phyloP scores from a whole-genome alignment of 1,284 basidiomycete genomes.

The Irpex lacteus region DNA sequence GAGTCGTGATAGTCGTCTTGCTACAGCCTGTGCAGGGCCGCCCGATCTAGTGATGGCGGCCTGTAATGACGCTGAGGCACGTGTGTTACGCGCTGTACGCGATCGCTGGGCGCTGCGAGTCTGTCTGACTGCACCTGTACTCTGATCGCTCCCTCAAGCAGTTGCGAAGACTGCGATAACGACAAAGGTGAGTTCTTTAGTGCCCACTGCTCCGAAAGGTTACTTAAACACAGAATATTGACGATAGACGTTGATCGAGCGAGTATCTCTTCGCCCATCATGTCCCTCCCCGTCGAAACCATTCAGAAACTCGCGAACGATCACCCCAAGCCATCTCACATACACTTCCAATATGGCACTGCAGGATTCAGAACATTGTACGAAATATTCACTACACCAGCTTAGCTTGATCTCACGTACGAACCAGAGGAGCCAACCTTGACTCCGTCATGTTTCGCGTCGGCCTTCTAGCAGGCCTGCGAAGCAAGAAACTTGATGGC shows the following conservation, averaged over 20 bases:
- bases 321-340: constrained; percentile 61
- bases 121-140: not conserved
- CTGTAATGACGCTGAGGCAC: not conserved
- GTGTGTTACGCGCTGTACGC: too few species aligned
- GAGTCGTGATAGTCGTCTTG: too few species aligned
- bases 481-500: constrained; percentile 89
- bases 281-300: constrained; percentile 43
- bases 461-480: constrained; percentile 85
- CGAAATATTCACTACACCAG: constrained; percentile 31
- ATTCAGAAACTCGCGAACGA: constrained; percentile 50
- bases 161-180: not conserved
- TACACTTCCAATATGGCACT: constrained; percentile 87
- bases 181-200: not conserved
- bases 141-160: not conserved
- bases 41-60: not conserved
- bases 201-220: too few species aligned
- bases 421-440: constrained; percentile 70
- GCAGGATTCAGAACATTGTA: constrained; percentile 94
- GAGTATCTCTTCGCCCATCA: constrained; percentile 20
- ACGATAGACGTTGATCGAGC: too few species aligned
- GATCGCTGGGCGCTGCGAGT: not conserved
- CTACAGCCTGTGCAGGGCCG: too few species aligned
- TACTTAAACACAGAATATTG: too few species aligned
- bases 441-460: constrained; percentile 94
- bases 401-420: not conserved